These are phyloP conservation scores for Kodamaea sagamina DNA, from an alignment of 805 yeast species.

Conservation along the genomic window DNA sequence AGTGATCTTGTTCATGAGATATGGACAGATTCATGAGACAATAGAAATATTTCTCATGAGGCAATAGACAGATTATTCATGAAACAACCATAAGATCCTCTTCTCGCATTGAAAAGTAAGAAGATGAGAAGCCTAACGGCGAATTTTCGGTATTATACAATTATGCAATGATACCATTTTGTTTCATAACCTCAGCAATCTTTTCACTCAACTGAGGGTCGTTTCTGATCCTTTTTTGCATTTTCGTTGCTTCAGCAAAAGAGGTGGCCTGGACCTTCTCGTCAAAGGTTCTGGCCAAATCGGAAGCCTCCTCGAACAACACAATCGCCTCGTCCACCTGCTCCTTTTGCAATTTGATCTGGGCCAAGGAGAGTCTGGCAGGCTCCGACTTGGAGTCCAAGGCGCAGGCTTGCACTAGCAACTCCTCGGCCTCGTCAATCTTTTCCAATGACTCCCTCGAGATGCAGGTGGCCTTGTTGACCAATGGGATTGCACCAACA, in stretches of 20 bases:
- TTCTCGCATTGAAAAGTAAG: no score
- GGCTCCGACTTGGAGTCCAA: constrained; percentile 87
- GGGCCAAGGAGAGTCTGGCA: constrained; percentile 90
- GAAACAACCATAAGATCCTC: no score
- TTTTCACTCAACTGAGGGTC: constrained; percentile 67
- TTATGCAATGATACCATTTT: constrained; percentile 19
- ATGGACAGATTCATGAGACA: no score
- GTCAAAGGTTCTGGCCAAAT: constrained; percentile 76
- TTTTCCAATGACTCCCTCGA: constrained; percentile 54
- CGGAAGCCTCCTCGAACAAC: constrained; percentile 80
- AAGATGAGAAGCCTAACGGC: no score
- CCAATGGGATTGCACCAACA: constrained; percentile 85
- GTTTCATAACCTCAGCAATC: constrained; percentile 59
- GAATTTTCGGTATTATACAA: background rate
- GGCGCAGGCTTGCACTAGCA: constrained; percentile 73
- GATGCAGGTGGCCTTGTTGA: constrained; percentile 81
- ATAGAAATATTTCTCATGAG: no score
- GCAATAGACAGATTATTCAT: no score
- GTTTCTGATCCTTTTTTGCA: constrained; percentile 75
- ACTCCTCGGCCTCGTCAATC: constrained; percentile 56
- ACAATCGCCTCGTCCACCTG: constrained; percentile 77
- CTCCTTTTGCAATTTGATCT: constrained; percentile 81
- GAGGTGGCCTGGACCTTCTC: constrained; percentile 91
- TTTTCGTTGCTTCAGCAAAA: constrained; percentile 88
- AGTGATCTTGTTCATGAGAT: constrained; percentile 1